These are phyloP conservation scores for Coemansia sp. DNA, from an alignment of 192 early-diverging fungal genomes.

Conservation along the genomic window DNA sequence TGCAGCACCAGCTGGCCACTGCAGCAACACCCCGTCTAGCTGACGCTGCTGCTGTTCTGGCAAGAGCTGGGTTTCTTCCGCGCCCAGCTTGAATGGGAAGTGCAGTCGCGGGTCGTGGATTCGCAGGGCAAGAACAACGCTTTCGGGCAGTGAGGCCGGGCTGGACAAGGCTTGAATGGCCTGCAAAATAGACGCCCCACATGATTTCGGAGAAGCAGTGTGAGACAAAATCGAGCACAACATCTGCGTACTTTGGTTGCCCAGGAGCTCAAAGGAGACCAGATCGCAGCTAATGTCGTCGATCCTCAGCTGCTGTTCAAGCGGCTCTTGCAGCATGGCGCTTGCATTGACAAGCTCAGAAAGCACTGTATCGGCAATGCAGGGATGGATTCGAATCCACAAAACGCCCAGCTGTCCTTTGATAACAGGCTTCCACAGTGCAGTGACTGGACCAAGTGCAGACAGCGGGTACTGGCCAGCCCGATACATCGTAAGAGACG, in stretches of 20 bases:
- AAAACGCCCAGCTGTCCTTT: constrained; percentile 46
- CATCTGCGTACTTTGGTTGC: constrained; percentile 70
- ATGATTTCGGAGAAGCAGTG: not conserved
- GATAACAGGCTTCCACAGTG: constrained; percentile 69
- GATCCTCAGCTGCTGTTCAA: constrained; percentile 10
- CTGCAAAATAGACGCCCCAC: constrained; percentile 17
- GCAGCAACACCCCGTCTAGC: constrained; percentile 49
- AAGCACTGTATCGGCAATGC: constrained; percentile 57
- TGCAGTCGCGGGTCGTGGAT: constrained; percentile 84
- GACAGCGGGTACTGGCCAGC: constrained; percentile 33
- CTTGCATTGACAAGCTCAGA: constrained; percentile 24
- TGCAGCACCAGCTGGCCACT: constrained; percentile 63
- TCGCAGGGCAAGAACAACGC: constrained; percentile 75
- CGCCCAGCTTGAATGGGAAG: constrained; percentile 39
- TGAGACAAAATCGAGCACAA: constrained; percentile 65
- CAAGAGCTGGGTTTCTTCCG: not conserved
- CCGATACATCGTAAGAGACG: constrained; percentile 42
- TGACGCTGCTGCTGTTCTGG: constrained; percentile 31
- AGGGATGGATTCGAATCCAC: constrained; percentile 85
- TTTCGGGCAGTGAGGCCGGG: constrained; percentile 74
- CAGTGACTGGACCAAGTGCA: constrained; percentile 70
- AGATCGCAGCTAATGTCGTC: constrained; percentile 62
- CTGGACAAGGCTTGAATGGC: constrained; percentile 49
- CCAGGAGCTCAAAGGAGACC: constrained; percentile 83
- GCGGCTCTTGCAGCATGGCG: not conserved